Evolutionary conservation across 2,329 filamentous ascomycete genomes (phyloP), one percentile per base, ranked within the genome.

Genomic region (Leptographium flavum): DNA sequence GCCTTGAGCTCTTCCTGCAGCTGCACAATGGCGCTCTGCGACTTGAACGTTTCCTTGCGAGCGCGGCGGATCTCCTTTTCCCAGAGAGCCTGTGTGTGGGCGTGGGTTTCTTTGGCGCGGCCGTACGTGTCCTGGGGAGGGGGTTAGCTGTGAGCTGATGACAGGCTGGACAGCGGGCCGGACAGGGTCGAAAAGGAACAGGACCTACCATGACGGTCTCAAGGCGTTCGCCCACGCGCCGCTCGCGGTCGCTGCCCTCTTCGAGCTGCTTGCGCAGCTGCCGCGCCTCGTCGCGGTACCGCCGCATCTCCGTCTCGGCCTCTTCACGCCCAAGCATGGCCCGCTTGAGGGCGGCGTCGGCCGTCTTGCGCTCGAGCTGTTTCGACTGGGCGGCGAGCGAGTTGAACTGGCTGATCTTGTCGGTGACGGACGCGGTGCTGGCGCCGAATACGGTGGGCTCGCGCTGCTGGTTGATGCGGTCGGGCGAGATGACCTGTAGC

Each of bases 341-440:
- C 40, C 78, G 72, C 58, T 78, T 79, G 15, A 82, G 63, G 27
- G 78, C 78, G 28, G 77, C 76, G 53, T 81, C 78, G 53, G 74
- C 77, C 40, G 69, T 76, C 60, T 75, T 80, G 54, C 76, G 71
- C 58, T 81, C 77, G 44, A 79, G 63, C 40, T 76, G 70, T 55
- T 76, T 78, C 30, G 72, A 71, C 59, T 73, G 68, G 52, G 69
- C 63, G 47, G 79, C 73, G 31, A 86, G 68, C 47, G 69, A 74
- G 64, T 86, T 83, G 61, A 86, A 85, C 60, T 83, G 81, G 56
- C 75, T 78, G 50, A 84, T 81, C 56, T 79, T 76, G 49, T 81
- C 75, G 53, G 78, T 69, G 6, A 83, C 77, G 21, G 75, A 74
- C 54, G 47, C 31, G 5, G 30, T 32, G 42, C 49, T 47, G 17